Evolutionary conservation across 1,139 yeast species (phyloP).

Genomic region (Nadsonia commutata): DNA sequence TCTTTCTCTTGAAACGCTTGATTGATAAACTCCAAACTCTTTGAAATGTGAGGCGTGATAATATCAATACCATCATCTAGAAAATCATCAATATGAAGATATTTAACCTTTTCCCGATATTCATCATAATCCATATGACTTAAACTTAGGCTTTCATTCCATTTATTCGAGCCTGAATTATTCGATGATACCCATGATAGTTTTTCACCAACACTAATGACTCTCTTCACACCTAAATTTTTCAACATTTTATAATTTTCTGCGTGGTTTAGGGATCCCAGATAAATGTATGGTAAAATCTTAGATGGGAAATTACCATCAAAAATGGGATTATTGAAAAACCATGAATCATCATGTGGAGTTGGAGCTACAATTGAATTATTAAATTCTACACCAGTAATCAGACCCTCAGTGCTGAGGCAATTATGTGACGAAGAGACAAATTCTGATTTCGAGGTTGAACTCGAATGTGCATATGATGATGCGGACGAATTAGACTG

Average conservation of each 20-base stretch:
- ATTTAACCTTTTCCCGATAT: constrained; percentile 16
- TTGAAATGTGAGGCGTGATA: constrained; percentile 25
- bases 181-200: constrained; percentile 37
- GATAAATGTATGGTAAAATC: constrained; percentile 65
- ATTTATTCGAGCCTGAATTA: constrained; percentile 5
- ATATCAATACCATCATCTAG: constrained; percentile 40
- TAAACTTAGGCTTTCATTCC: background rate
- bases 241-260: constrained; percentile 47
- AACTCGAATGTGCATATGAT: background rate
- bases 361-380: background rate
- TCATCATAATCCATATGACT: background rate
- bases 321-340: constrained; percentile 11
- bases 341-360: constrained; percentile 17
- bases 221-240: constrained; percentile 53
- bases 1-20: constrained; percentile 26
- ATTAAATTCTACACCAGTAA: no score
- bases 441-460: background rate
- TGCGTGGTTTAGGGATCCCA: constrained; percentile 80
- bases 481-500: background rate
- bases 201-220: constrained; percentile 77
- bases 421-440: background rate
- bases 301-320: constrained; percentile 58
- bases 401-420: no score
- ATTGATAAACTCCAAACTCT: constrained; percentile 30
- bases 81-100: constrained; percentile 28